Conservation (phyloP, 2,329 filamentous ascomycete genomes). For the Claviceps capensis region DNA sequence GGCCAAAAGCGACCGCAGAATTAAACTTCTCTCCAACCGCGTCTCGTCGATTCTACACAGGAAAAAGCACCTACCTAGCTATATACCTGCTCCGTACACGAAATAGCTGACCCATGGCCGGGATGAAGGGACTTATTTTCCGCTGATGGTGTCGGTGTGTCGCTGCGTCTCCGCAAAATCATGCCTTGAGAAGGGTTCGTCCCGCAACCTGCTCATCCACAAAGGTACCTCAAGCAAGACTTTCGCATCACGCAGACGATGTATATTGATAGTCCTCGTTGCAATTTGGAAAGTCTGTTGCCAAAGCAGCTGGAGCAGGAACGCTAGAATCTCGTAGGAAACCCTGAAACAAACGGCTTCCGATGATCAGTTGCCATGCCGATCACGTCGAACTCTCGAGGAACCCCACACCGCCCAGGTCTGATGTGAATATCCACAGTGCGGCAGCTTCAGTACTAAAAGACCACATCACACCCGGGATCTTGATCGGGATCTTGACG, state of each 20-base stretch:
- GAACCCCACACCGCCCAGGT: no score
- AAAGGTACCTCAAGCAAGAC: not conserved
- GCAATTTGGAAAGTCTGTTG: not conserved
- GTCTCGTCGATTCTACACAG: not conserved
- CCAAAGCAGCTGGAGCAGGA: not conserved
- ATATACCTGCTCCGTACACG: not conserved
- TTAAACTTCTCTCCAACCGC: not conserved
- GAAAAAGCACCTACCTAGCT: not conserved
- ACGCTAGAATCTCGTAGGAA: not conserved
- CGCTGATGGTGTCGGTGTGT: not conserved
- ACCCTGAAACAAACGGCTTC: not conserved
- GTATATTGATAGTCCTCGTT: not conserved
- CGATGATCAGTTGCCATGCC: not conserved
- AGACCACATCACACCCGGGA: not conserved
- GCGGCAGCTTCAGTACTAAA: not conserved
- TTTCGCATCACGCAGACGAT: not conserved
- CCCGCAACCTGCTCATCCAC: not conserved
- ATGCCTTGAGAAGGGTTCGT: not conserved
- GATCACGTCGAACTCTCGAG: not conserved
- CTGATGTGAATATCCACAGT: not conserved
- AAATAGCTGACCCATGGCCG: not conserved
- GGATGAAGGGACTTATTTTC: not conserved
- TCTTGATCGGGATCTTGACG: slow-evolving; percentile 1
- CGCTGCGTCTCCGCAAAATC: not conserved
- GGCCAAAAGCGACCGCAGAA: not conserved